Evolutionary conservation across 352 stramenopile genomes (phyloP).

Genomic region (Globisporangium splendens): DNA sequence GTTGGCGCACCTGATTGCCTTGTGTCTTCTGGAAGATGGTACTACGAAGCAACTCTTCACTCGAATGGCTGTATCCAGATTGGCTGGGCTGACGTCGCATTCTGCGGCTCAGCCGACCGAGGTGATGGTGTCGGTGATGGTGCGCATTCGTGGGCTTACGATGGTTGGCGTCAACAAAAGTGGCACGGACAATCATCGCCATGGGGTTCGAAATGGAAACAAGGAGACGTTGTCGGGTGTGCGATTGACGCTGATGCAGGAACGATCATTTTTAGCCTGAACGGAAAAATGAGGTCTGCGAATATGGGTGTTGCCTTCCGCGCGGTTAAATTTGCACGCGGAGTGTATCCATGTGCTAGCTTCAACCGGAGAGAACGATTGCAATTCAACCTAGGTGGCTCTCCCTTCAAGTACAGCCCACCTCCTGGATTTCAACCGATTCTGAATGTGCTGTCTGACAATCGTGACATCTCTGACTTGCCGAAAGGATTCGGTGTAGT

Average conservation of each 20-base stretch:
- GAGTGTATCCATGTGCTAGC: constrained; percentile 83
- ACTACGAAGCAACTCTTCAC: constrained; percentile 92
- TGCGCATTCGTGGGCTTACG: constrained; percentile 91
- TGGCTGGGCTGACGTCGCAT: constrained; percentile 89
- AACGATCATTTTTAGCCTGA: constrained; percentile 90
- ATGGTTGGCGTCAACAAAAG: constrained; percentile 89
- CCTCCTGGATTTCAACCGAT: constrained; percentile 80
- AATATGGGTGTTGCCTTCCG: constrained; percentile 88
- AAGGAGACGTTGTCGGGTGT: constrained; percentile 90
- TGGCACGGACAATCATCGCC: constrained; percentile 87
- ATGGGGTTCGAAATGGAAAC: constrained; percentile 90
- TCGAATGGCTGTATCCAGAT: constrained; percentile 94
- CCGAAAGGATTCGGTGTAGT: constrained; percentile 74
- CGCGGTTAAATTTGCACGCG: constrained; percentile 74
- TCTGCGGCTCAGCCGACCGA: constrained; percentile 80
- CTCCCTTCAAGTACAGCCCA: constrained; percentile 70
- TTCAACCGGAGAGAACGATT: constrained; percentile 86
- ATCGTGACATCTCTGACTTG: constrained; percentile 29
- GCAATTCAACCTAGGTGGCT: constrained; percentile 85
- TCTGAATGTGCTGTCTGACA: constrained; percentile 57
- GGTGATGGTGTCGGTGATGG: constrained; percentile 92
- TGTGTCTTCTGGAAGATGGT: constrained; percentile 78
- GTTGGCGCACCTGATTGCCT: constrained; percentile 81
- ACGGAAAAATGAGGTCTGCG: constrained; percentile 84
- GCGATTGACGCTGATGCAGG: constrained; percentile 84